Evolutionary conservation across 257 asterid species (phyloP).

Genomic region (Perilla frutescens): DNA sequence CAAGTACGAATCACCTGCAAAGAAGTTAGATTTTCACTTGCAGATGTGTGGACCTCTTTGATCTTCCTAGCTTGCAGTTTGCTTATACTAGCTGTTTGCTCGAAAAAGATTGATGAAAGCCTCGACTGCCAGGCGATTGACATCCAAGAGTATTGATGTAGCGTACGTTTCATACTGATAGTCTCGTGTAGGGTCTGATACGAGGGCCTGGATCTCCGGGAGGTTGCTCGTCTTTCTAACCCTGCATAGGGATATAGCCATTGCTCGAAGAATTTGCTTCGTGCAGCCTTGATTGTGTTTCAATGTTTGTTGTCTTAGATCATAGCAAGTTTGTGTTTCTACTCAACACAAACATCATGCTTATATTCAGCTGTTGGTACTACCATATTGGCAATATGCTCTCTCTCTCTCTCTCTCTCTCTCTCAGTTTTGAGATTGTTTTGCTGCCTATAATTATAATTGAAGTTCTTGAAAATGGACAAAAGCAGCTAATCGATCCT

Average conservation of each 20-base stretch:
- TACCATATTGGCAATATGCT: no score
- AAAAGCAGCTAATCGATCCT: not conserved
- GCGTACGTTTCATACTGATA: not conserved
- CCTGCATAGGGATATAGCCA: not conserved
- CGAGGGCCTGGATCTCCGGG: not conserved
- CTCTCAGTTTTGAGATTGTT: not conserved
- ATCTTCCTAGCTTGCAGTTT: constrained; percentile 2
- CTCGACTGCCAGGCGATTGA: not conserved
- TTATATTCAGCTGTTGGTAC: no score
- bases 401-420: no score
- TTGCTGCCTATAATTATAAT: not conserved
- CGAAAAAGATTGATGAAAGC: constrained; percentile 1
- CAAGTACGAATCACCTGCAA: not conserved
- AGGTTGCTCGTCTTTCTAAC: constrained; percentile 17
- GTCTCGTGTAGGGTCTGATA: not conserved
- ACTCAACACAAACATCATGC: not conserved
- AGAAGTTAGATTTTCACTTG: not conserved
- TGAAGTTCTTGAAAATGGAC: not conserved
- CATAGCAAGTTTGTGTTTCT: not conserved
- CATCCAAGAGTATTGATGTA: not conserved
- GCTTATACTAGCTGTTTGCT: constrained; percentile 2
- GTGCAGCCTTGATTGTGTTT: not conserved
- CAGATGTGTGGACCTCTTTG: constrained; percentile 27
- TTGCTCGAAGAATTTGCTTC: not conserved
- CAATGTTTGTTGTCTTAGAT: not conserved